Percentiles rank a stretch among this genome's conserved stretches.
phyloP scores from a whole-genome alignment of 768 basidiomycete genomes.

The Boletellus ananiceps region DNA sequence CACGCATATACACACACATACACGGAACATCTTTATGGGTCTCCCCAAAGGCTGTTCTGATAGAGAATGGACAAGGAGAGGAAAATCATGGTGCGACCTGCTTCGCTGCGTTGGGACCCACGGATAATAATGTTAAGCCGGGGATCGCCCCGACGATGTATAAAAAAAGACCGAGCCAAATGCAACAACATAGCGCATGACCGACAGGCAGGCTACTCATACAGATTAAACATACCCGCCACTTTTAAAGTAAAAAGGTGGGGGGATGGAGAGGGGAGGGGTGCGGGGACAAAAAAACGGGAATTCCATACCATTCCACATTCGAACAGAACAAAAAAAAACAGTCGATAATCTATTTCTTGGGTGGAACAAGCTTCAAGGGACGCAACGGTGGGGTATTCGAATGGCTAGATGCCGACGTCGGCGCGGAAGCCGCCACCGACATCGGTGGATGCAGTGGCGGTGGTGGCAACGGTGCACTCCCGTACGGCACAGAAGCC shows the following conservation, averaged over 20 bases:
- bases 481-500: conserved; percentile 23
- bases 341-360: conserved; percentile 22
- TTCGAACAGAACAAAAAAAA: neutral
- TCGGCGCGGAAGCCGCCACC: neutral
- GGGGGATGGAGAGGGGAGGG: neutral
- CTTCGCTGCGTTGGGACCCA: too few species aligned
- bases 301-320: neutral
- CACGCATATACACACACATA: too few species aligned
- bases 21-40: too few species aligned
- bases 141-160: neutral
- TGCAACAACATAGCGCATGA: neutral
- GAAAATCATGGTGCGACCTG: too few species aligned
- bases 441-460: neutral
- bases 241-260: neutral
- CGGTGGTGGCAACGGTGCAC: conserved; percentile 8
- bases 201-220: conserved; percentile 8
- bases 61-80: too few species aligned
- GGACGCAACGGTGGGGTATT: conserved; percentile 29
- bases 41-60: too few species aligned
- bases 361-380: conserved; percentile 29
- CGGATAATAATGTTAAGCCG: too few species aligned
- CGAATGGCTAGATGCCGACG: conserved; percentile 11
- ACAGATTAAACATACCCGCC: conserved; percentile 1
- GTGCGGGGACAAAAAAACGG: neutral
- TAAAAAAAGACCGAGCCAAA: neutral